Conservation (phyloP, 257 asterid species). For the Haberlea rhodopensis region DNA sequence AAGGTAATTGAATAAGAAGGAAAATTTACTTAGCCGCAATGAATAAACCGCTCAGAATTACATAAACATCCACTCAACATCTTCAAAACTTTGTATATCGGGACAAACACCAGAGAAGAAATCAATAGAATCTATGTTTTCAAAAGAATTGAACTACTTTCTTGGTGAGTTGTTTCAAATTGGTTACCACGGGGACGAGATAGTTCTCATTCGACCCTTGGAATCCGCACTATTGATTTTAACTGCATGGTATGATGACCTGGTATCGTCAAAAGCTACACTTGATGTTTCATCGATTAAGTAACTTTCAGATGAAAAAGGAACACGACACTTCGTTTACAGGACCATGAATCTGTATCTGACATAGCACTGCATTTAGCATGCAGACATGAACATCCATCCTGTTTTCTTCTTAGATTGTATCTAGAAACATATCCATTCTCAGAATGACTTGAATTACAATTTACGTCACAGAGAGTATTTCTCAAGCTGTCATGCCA, state of each 20-base stretch:
- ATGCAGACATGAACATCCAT: slow-evolving; percentile 31
- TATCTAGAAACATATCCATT: slow-evolving; percentile 33
- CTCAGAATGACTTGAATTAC: slow-evolving; percentile 27
- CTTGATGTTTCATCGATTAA: slow-evolving; percentile 46
- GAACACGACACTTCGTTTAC: slow-evolving; percentile 37
- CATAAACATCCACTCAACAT: slow-evolving; percentile 84
- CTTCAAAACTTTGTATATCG: slow-evolving; percentile 83
- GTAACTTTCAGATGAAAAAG: slow-evolving; percentile 40
- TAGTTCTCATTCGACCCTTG: slow-evolving; percentile 35
- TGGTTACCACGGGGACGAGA: slow-evolving; percentile 37
- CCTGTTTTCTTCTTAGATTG: slow-evolving; percentile 32
- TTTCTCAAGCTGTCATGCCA: background rate
- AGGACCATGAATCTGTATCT: slow-evolving; percentile 44
- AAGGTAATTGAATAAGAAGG: slow-evolving; percentile 17
- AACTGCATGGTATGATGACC: slow-evolving; percentile 34
- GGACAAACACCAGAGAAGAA: slow-evolving; percentile 67
- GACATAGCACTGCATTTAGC: slow-evolving; percentile 45
- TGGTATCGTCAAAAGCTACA: slow-evolving; percentile 45
- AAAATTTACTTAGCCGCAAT: background rate
- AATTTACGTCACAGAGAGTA: background rate
- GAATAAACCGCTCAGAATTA: slow-evolving; percentile 32
- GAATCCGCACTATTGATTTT: slow-evolving; percentile 35
- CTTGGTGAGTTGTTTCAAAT: slow-evolving; percentile 48
- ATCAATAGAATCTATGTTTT: slow-evolving; percentile 60
- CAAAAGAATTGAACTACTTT: slow-evolving; percentile 47